Conservation (phyloP, 164 flowering plant species). For the Akebia trifoliata region DNA sequence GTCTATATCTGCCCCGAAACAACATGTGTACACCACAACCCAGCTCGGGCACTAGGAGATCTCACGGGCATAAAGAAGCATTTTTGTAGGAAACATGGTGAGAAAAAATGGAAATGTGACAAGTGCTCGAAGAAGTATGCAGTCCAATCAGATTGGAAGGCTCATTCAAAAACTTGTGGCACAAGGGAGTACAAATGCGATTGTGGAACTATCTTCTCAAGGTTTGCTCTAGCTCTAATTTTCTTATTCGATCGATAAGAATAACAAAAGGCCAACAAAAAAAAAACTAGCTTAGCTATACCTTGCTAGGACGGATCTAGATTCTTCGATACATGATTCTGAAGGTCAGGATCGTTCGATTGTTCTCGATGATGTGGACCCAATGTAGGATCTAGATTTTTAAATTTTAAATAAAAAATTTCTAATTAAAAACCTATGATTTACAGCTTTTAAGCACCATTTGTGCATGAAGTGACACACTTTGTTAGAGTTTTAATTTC, state of each 20-base stretch:
- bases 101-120: conserved; percentile 68
- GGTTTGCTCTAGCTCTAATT: conserved; percentile 31
- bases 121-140: conserved; percentile 64
- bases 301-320: too few relatives aligned
- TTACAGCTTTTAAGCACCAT: background rate
- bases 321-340: too few relatives aligned
- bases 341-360: too few relatives aligned
- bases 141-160: conserved; percentile 66
- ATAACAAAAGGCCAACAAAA: too few relatives aligned
- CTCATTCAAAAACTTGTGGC: conserved; percentile 58
- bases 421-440: background rate
- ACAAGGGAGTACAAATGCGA: conserved; percentile 59
- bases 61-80: conserved; percentile 66
- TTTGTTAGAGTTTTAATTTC: background rate
- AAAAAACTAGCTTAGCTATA: too few relatives aligned
- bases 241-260: too few relatives aligned
- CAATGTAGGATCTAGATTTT: too few relatives aligned
- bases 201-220: conserved; percentile 61
- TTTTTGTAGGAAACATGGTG: conserved; percentile 57
- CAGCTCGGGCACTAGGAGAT: conserved; percentile 51
- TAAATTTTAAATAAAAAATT: too few relatives aligned
- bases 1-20: conserved; percentile 62
- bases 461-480: background rate
- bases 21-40: conserved; percentile 56
- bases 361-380: too few relatives aligned